Evolutionary conservation across 352 stramenopile genomes (phyloP).

Genomic region (Pythium phragmitis): DNA sequence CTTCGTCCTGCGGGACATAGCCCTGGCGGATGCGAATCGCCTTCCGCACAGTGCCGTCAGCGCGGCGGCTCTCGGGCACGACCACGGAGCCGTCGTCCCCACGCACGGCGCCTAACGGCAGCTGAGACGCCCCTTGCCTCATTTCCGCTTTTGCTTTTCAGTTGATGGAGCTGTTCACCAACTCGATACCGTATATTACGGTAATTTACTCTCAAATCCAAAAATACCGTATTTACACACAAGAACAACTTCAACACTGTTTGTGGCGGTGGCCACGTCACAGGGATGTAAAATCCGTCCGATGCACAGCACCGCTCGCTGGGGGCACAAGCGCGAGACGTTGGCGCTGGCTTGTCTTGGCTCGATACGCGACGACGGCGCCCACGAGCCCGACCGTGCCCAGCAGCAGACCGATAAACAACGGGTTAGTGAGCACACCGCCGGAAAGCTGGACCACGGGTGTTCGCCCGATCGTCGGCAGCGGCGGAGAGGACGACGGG

Average conservation of each 20-base stretch:
- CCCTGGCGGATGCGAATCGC: constrained; percentile 77
- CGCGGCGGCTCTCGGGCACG: constrained; percentile 56
- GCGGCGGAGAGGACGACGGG: background rate
- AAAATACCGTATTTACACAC: constrained; percentile 15
- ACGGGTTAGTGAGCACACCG: constrained; percentile 34
- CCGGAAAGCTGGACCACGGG: constrained; percentile 1
- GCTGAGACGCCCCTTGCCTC: constrained; percentile 5
- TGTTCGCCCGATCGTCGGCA: background rate
- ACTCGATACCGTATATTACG: constrained; percentile 15
- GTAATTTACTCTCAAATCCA: background rate
- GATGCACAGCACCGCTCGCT: background rate
- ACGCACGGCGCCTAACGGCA: constrained; percentile 66
- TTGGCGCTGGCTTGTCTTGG: constrained; percentile 22
- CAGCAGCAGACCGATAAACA: constrained; percentile 47
- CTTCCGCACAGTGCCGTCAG: constrained; percentile 77
- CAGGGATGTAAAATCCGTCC: constrained; percentile 5
- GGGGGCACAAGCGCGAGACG: constrained; percentile 13
- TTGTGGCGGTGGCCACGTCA: constrained; percentile 8
- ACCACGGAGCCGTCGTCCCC: constrained; percentile 61
- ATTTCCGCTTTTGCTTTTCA: constrained; percentile 5
- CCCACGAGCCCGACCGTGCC: constrained; percentile 30
- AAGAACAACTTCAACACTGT: constrained; percentile 12
- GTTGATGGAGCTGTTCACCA: background rate
- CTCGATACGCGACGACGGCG: constrained; percentile 29
- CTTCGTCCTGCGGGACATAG: constrained; percentile 82